Conservation (phyloP, 208 protist species). For the Plasmodiophora brassicae region DNA sequence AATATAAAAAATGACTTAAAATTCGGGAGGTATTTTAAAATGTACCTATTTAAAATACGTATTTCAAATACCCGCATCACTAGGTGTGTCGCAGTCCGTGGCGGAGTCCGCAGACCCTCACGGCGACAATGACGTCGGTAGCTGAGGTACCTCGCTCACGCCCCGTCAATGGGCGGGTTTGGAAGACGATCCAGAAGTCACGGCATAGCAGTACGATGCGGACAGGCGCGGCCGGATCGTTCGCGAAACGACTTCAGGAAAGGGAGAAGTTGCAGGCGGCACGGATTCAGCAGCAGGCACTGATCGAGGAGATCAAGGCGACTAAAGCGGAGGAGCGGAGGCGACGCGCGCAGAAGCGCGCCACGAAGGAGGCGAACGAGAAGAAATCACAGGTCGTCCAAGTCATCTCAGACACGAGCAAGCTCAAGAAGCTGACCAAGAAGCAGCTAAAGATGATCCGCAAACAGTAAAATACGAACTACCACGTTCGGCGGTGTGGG, state of each 20-base stretch:
- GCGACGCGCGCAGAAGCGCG: not conserved
- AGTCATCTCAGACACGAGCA: slow-evolving; percentile 23
- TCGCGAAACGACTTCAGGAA: not conserved
- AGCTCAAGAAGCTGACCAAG: slow-evolving; percentile 44
- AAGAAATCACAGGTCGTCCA: not conserved
- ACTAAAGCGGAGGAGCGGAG: not conserved
- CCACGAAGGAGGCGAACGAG: slow-evolving; percentile 39
- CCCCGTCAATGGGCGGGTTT: not conserved
- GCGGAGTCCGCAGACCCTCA: not conserved
- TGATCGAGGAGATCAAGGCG: not conserved
- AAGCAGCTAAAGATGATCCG: slow-evolving; percentile 40
- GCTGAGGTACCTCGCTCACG: not conserved
- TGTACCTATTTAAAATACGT: too few species aligned
- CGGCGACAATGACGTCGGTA: not conserved
- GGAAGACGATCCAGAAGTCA: slow-evolving; percentile 24
- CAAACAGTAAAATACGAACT: slow-evolving; percentile 2
- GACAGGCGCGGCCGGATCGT: not conserved
- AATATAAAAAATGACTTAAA: too few species aligned
- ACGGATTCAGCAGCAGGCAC: not conserved
- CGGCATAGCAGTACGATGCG: not conserved
- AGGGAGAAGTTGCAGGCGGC: not conserved
- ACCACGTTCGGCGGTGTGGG: too few species aligned
- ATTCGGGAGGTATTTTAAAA: too few species aligned
- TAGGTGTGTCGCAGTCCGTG: too few species aligned
- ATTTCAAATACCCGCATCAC: too few species aligned